Conservation (phyloP, 2,329 filamentous ascomycete species). For the Diplodia intermedia region DNA sequence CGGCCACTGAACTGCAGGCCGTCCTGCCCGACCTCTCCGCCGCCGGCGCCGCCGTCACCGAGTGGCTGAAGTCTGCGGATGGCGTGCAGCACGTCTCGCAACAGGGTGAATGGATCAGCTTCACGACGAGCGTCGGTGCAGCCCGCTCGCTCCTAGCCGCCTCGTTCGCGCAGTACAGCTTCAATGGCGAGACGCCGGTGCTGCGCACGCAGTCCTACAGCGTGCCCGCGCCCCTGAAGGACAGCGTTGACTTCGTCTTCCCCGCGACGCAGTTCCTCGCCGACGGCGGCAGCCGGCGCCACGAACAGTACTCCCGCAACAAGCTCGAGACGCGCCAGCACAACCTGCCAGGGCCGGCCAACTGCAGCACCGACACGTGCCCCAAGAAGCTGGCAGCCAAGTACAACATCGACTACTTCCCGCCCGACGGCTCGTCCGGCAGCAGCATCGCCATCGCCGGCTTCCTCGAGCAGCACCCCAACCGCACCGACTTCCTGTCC, state of each 20-base stretch:
- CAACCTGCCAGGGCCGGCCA: background rate
- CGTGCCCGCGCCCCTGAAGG: conserved; percentile 48
- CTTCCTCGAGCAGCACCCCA: conserved; percentile 61
- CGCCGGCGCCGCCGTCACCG: conserved; percentile 45
- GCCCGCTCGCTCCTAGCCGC: conserved; percentile 58
- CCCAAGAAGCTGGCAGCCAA: conserved; percentile 34
- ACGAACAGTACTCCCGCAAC: conserved; percentile 3
- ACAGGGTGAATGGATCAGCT: conserved; percentile 54
- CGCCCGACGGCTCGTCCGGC: conserved; percentile 52
- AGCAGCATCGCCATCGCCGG: conserved; percentile 60
- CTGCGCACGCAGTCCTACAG: conserved; percentile 53
- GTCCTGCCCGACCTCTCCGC: conserved; percentile 47
- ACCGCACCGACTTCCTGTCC: conserved; percentile 51
- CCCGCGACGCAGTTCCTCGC: conserved; percentile 61
- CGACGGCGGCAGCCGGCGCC: conserved; percentile 33
- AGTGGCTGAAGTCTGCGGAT: conserved; percentile 52
- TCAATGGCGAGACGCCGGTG: conserved; percentile 48
- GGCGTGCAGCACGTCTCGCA: conserved; percentile 48
- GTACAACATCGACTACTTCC: conserved; percentile 39
- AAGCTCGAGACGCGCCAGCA: background rate
- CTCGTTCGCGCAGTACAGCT: conserved; percentile 55
- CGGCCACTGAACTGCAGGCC: conserved; percentile 46
- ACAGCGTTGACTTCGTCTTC: conserved; percentile 57
- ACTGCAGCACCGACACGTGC: conserved; percentile 30
- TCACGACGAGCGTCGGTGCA: conserved; percentile 50